phyloP scores from a whole-genome alignment of 441 rosid species.

The Adansonia gregorii region DNA sequence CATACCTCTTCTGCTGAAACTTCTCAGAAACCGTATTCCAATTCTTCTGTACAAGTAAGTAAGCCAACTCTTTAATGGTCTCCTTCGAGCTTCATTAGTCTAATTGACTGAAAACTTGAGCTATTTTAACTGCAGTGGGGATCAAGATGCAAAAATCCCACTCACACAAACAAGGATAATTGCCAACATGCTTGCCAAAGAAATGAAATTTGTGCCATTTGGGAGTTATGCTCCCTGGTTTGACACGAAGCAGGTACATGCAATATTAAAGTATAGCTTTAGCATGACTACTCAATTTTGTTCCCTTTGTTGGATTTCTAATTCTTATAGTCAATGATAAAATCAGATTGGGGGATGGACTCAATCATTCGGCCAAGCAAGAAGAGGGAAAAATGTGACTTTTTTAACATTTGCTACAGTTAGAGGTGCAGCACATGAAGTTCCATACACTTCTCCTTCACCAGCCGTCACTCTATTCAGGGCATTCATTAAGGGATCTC shows the following conservation, averaged over 20 bases:
- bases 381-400: not conserved
- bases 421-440: conserved; percentile 16
- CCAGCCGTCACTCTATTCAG: not conserved
- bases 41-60: conserved; percentile 14
- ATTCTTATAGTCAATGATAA: not conserved
- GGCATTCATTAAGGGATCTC: conserved; percentile 8
- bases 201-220: conserved; percentile 1
- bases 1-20: conserved; percentile 11
- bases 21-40: not conserved
- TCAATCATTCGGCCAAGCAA: not conserved
- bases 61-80: not conserved
- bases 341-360: conserved; percentile 7
- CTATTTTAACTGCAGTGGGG: not conserved
- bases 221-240: conserved; percentile 18
- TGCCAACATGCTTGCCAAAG: conserved; percentile 18
- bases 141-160: conserved; percentile 16
- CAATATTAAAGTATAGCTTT: not conserved
- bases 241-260: conserved; percentile 4
- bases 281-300: not conserved
- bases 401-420: not conserved
- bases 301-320: not conserved
- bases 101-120: not conserved
- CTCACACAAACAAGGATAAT: conserved; percentile 18
- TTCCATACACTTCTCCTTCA: conserved; percentile 14
- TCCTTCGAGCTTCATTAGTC: not conserved